Evolutionary conservation across 257 asterid genomes (phyloP).

Genomic region (Primulina huaijiensis): DNA sequence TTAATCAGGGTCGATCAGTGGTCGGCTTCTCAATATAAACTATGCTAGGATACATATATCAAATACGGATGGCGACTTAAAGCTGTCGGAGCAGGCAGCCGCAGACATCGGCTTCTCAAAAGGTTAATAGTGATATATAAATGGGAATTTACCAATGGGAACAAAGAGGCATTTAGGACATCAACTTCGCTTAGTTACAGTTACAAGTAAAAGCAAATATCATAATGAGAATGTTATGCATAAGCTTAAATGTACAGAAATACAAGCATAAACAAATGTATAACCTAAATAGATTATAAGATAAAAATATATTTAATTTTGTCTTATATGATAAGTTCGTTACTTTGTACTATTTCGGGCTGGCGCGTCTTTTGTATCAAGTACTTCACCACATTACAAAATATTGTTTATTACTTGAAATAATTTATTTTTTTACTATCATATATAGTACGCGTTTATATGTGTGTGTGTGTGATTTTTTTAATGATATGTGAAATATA

Average conservation of each 20-base stretch:
- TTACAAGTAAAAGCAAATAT: too few relatives aligned
- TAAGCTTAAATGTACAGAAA: not conserved
- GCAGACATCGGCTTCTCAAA: not conserved
- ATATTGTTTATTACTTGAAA: too few relatives aligned
- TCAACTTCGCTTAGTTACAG: not conserved
- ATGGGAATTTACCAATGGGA: not conserved
- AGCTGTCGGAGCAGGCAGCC: not conserved
- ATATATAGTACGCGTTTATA: too few relatives aligned
- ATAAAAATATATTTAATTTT: too few relatives aligned
- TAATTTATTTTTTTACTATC: too few relatives aligned
- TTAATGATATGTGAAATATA: too few relatives aligned
- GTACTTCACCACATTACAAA: too few relatives aligned
- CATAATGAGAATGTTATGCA: not conserved
- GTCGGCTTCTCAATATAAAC: not conserved
- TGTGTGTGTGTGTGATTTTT: too few relatives aligned
- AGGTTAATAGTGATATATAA: not conserved
- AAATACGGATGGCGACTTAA: not conserved
- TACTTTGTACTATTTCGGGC: too few relatives aligned
- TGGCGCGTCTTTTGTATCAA: too few relatives aligned
- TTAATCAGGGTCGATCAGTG: not conserved
- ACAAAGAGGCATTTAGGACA: not conserved
- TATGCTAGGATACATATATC: not conserved
- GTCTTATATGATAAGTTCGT: too few relatives aligned
- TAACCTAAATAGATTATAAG: too few relatives aligned
- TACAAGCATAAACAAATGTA: not conserved